Base-by-base conservation (phyloP, 306 rosid species). In the Gillenia trifoliata region DNA sequence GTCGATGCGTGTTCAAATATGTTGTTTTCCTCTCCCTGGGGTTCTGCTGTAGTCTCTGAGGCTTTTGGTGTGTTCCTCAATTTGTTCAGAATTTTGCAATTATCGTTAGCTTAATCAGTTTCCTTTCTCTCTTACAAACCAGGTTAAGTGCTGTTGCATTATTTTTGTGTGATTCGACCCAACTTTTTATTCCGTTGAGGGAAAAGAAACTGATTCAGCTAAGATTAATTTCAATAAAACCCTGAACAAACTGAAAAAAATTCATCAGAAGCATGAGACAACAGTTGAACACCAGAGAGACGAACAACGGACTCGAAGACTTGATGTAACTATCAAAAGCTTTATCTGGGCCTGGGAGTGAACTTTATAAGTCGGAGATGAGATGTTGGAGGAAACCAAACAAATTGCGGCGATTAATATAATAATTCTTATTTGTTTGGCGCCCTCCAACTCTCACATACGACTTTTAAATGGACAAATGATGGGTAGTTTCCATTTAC, bases 361-460 rank as follows among this genome's bases (percentile, higher is more conserved):
- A 12, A 54, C 41, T 72, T 11, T 11, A 10, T 20, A 41, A 28
- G 68, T 17, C 0, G 68, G 65, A 71, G 15, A 28, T 45, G 69
- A 72, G 54, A 72, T 72, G 76, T 23, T 72, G 68, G 70, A 73
- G 70, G 66, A 62, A 60, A 73, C 47, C 69, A 73, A 73, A 40
- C 70, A 62, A 19, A 62, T 22, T 63, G 30, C 3, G 1, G 17
- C 12, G 3, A 12, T 15, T 19, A 8, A n/a, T 31, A 6, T n/a
- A n/a, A n/a, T n/a, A n/a, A n/a, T 30, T 26, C 12, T 2, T 8
- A 38, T 34, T 23, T 71, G 23, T 71, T 55, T 56, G 54, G 38
- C 38, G 22, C 15, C 52, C 52, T 71, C 36, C 36, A 55, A 34
- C 52, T 7, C 75, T 71, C 66, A 34, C 23, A 22, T 71, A 36